Evolutionary conservation across 164 flowering plant species (phyloP).

Genomic region (Berberis vulgaris): DNA sequence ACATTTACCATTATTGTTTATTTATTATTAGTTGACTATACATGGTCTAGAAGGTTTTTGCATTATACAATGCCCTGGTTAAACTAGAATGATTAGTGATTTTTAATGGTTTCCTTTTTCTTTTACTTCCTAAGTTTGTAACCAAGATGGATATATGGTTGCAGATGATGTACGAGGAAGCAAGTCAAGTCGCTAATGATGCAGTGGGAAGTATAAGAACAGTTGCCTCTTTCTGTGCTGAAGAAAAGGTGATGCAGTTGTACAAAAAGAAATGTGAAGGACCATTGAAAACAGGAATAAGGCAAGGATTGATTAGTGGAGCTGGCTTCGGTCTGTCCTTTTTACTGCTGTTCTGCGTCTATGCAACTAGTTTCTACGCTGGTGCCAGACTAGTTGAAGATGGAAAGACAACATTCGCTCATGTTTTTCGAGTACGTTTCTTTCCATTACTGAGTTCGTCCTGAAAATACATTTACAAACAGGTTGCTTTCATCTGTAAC

Average conservation of each 20-base stretch:
- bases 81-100: too few relatives aligned
- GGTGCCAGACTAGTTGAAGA: constrained; percentile 20
- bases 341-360: constrained; percentile 16
- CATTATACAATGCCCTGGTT: too few relatives aligned
- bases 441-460: not conserved
- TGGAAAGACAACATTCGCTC: constrained; percentile 15
- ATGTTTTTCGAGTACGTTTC: constrained; percentile 20
- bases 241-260: constrained; percentile 21
- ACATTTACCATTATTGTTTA: too few relatives aligned
- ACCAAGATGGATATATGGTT: not conserved
- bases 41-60: too few relatives aligned
- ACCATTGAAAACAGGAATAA: constrained; percentile 14
- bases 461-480: not conserved
- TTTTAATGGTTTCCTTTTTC: too few relatives aligned
- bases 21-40: too few relatives aligned
- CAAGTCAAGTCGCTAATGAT: constrained; percentile 25
- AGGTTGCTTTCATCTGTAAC: not conserved
- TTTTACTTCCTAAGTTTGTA: too few relatives aligned
- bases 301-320: constrained; percentile 22
- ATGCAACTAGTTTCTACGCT: constrained; percentile 22
- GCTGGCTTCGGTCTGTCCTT: constrained; percentile 16
- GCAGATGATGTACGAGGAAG: constrained; percentile 21
- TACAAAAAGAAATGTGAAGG: constrained; percentile 23
- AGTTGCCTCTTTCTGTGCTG: constrained; percentile 23
- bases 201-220: constrained; percentile 24